Conservation (phyloP, 768 basidiomycete genomes). For the Pleurotus cornucopiae region DNA sequence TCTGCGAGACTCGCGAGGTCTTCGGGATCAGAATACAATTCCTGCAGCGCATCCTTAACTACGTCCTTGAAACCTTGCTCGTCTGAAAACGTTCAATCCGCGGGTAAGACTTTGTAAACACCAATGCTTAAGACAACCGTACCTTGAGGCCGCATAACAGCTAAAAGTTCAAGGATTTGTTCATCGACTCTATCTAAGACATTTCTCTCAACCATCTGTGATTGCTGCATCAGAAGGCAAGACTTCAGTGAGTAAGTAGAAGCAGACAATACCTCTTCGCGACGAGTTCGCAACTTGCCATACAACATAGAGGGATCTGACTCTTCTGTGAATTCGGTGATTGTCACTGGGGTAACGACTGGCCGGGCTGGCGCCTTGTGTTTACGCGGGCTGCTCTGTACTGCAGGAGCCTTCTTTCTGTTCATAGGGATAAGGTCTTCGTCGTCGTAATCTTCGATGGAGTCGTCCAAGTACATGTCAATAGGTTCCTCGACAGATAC, state of each 20-base stretch:
- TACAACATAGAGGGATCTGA: conserved; percentile 20
- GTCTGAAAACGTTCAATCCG: conserved; percentile 19
- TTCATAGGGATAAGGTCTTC: conserved; percentile 14
- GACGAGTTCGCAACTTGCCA: conserved; percentile 18
- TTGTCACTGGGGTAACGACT: too few species aligned
- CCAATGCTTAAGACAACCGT: neutral
- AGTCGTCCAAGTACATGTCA: conserved; percentile 27
- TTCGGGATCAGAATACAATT: conserved; percentile 43
- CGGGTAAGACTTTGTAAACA: too few species aligned
- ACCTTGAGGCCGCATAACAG: conserved; percentile 39
- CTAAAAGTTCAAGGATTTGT: conserved; percentile 21
- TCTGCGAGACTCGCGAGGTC: conserved; percentile 33
- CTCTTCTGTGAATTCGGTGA: too few species aligned
- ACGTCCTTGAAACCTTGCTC: conserved; percentile 28
- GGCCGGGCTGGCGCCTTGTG: neutral
- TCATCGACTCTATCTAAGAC: neutral
- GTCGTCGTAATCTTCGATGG: conserved; percentile 17
- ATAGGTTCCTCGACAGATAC: conserved; percentile 28
- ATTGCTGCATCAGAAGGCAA: neutral
- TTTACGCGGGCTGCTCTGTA: neutral
- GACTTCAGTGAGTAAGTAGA: neutral
- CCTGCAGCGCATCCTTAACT: conserved; percentile 37
- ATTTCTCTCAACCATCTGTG: neutral
- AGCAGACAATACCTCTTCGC: conserved; percentile 14
- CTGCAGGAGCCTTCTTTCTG: too few species aligned